Base-by-base conservation (phyloP, 2,329 filamentous ascomycete species). In the Blastomyces emzantsi region DNA sequence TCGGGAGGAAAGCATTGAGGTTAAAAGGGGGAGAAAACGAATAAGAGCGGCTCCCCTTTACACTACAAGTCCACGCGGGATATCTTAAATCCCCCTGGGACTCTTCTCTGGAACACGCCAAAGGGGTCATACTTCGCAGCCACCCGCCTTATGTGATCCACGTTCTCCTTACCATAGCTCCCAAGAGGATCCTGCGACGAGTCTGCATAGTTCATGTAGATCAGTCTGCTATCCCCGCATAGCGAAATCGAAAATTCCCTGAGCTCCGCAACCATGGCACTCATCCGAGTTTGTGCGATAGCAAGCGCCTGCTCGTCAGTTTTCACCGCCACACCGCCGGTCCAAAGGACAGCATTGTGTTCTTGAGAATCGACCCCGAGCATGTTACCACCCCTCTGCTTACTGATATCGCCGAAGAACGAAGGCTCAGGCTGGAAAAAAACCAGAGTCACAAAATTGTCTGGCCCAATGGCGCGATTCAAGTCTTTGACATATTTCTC, bases 361-460 rank as follows among this genome's bases (percentile, higher is more conserved):
- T 63, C 65, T 70, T 72, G 71, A 28, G 60, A 62, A 47, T 77
- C 72, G 25, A 76, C 63, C 19, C 69, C 69, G 8, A 74, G 67
- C 1, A 74, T 64, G 52, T 73, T 74, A 39, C 77, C 76, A 5
- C 65, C 65, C 9, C 71, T 69, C 63, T 75, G 74, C 25, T 73
- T 65, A 7, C 70, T 66, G 7, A 73, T 71, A 63, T 75, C 68
- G 41, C 71, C 70, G 3, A 69, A 69, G 3, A 75, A 65, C 7
- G 65, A 39, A 0, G 77, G 76, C 39, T 81, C 73, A 17, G 74
- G 76, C 64, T 82, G 78, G 58, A 75, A 75, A 25, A 69, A 60
- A 22, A 52, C 60, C 11, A 25, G 33, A 13, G 36, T n/a, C 36
- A 60, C 30, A 13, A 60, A 41, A 25, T 41, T 41, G 22, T 60